These are phyloP conservation scores for Aspergillus texensis DNA, from an alignment of 2,329 filamentous ascomycete genomes.

Conservation along the genomic window DNA sequence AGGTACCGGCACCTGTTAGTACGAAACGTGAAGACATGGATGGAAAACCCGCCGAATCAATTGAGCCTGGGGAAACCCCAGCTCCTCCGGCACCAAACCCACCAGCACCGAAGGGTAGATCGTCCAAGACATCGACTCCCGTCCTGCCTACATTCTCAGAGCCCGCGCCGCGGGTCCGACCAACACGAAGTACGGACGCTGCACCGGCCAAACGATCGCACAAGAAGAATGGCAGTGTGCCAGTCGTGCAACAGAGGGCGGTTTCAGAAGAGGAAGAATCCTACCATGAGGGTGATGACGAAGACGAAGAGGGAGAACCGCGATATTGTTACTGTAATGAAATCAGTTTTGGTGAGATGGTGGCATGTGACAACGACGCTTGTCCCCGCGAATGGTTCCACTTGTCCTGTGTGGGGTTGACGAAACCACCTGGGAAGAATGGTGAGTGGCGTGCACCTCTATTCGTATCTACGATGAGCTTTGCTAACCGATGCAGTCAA, in stretches of 20 bases:
- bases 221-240: slow-evolving; percentile 35
- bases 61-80: slow-evolving; percentile 39
- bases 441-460: slow-evolving; percentile 54
- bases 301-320: slow-evolving; percentile 69
- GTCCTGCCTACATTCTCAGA: slow-evolving; percentile 41
- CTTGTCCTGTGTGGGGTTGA: slow-evolving; percentile 77
- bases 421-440: slow-evolving; percentile 75
- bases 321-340: slow-evolving; percentile 80
- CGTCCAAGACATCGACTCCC: slow-evolving; percentile 46
- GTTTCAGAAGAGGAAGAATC: slow-evolving; percentile 47
- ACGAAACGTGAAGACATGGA: slow-evolving; percentile 42
- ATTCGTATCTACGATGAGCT: neutral
- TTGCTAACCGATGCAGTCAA: slow-evolving; percentile 59
- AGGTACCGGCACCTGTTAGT: slow-evolving; percentile 23
- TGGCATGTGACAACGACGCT: slow-evolving; percentile 73
- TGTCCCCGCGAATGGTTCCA: slow-evolving; percentile 83
- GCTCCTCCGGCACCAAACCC: slow-evolving; percentile 14
- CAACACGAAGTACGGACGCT: slow-evolving; percentile 38
- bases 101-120: slow-evolving; percentile 35
- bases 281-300: slow-evolving; percentile 57
- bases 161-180: slow-evolving; percentile 33
- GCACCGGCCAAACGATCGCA: slow-evolving; percentile 39
- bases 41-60: slow-evolving; percentile 31
- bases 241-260: slow-evolving; percentile 28
- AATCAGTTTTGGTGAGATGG: slow-evolving; percentile 82